These are phyloP conservation scores for Entelexis paramagnoliae DNA, from an alignment of 1,139 yeast genomes.

Conservation along the genomic window DNA sequence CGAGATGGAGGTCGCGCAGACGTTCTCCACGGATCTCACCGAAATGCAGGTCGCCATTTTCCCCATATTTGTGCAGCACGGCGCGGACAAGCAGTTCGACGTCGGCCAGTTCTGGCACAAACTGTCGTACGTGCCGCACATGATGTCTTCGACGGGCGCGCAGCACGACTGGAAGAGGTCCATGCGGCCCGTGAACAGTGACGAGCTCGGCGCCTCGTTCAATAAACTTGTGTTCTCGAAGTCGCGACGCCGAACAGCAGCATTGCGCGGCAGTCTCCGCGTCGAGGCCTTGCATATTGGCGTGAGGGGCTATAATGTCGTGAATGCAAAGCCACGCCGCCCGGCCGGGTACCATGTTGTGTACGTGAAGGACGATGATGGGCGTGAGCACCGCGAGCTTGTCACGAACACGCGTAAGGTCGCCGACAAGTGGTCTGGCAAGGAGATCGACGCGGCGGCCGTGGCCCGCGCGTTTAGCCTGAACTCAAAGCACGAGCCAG, in stretches of 20 bases:
- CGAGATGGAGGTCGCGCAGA: conserved; percentile 39
- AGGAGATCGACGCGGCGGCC: background rate
- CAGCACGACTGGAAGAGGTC: background rate
- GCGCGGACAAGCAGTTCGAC: conserved; percentile 37
- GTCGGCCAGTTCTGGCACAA: conserved; percentile 47
- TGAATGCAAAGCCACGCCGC: conserved; percentile 4
- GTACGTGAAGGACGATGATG: conserved; percentile 5
- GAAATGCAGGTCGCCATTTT: conserved; percentile 39
- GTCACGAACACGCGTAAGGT: background rate
- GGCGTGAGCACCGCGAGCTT: conserved; percentile 8
- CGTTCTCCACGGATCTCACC: conserved; percentile 45
- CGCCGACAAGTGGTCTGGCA: conserved; percentile 13
- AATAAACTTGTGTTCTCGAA: conserved; percentile 8
- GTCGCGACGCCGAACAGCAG: conserved; percentile 12
- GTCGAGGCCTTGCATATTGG: conserved; percentile 42
- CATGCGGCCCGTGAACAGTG: conserved; percentile 7
- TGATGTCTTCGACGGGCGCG: background rate
- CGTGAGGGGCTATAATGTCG: conserved; percentile 54
- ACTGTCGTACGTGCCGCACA: conserved; percentile 31
- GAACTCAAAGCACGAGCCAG: background rate
- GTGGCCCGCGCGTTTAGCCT: conserved; percentile 1
- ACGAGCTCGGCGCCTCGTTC: background rate
- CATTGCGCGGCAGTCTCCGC: conserved; percentile 7
- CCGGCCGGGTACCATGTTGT: conserved; percentile 8
- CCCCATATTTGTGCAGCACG: conserved; percentile 51